Evolutionary conservation across 108 stramenopile genomes (phyloP), one percentile per base, ranked within the genome.

Genomic region (Poteriospumella lacustris): DNA sequence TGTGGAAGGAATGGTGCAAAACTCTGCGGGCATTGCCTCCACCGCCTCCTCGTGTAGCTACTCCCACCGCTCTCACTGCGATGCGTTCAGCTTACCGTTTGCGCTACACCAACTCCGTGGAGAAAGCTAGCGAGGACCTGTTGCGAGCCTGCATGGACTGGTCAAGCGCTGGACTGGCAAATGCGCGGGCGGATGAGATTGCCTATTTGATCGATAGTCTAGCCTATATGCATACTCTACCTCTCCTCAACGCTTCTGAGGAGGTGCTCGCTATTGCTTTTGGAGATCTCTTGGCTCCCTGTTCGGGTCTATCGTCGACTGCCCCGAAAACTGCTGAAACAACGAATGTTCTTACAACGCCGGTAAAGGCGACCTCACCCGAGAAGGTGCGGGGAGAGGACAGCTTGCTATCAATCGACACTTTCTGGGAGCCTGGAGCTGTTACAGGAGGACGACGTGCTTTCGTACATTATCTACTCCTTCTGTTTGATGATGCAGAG

Each of bases 201-300:
- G 47, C 47, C 47, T 52, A 52, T 52, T 52, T 52, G 47, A 52
- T 52, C 47, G 47, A 52, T 52, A 52, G 47, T 52, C 47, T 52
- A 52, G 47, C 47, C 47, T 52, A 52, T 52, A 52, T 52, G 47
- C 47, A 52, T 52, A 52, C 47, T 52, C 47, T 52, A 52, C 47
- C 47, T 52, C 47, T 52, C 47, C 47, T 52, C 47, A 52, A 52
- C 47, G 47, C 47, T 52, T 52, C 47, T 52, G 47, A 52, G 47
- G 47, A 52, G 47, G 47, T 52, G 47, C 47, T 52, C 47, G 47
- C 47, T 52, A 52, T 52, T 52, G 47, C 47, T 52, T 52, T 52
- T 52, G 47, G 47, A 52, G 47, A 52, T 52, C 47, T 52, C 47
- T 52, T 52, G 47, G 47, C 47, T 52, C 47, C 47, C 47, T 52